Conservation (phyloP, 2,329 filamentous ascomycete genomes). For the Clarireedia hainanense region DNA sequence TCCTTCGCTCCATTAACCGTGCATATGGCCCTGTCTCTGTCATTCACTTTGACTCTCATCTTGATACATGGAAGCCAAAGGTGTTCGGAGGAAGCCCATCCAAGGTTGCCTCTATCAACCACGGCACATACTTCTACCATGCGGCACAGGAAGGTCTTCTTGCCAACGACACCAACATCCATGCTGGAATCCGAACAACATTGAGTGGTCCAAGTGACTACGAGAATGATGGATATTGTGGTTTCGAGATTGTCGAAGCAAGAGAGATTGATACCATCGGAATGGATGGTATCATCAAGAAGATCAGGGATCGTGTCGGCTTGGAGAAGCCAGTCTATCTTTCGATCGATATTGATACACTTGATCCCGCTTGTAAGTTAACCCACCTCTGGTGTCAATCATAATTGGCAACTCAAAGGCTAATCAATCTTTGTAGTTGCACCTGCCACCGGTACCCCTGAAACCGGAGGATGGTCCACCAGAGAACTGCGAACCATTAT, state of each 20-base stretch:
- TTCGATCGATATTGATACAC: constrained; percentile 78
- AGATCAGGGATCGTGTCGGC: constrained; percentile 68
- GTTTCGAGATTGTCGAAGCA: constrained; percentile 75
- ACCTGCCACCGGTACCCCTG: constrained; percentile 66
- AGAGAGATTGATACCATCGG: constrained; percentile 63
- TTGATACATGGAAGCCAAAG: constrained; percentile 74
- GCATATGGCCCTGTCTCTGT: constrained; percentile 54
- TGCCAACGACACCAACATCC: constrained; percentile 76
- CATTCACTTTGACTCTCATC: constrained; percentile 55
- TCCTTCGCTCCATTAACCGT: constrained; percentile 51
- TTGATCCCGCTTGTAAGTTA: constrained; percentile 68
- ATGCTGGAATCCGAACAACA: constrained; percentile 79
- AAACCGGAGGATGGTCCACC: constrained; percentile 70
- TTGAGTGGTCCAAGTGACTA: constrained; percentile 73
- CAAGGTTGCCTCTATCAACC: constrained; percentile 70
- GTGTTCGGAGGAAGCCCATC: constrained; percentile 78
- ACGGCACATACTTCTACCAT: constrained; percentile 86
- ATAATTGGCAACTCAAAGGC: neutral
- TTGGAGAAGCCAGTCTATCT: constrained; percentile 70
- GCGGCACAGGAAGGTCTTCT: constrained; percentile 71
- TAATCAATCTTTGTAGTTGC: constrained; percentile 40
- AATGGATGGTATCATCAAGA: constrained; percentile 67
- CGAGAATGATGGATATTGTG: constrained; percentile 78
- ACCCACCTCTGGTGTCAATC: neutral
- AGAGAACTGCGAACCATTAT: constrained; percentile 66